Evolutionary conservation across 2,329 filamentous ascomycete species (phyloP).

Genomic region (Phialemoniopsis sp.): DNA sequence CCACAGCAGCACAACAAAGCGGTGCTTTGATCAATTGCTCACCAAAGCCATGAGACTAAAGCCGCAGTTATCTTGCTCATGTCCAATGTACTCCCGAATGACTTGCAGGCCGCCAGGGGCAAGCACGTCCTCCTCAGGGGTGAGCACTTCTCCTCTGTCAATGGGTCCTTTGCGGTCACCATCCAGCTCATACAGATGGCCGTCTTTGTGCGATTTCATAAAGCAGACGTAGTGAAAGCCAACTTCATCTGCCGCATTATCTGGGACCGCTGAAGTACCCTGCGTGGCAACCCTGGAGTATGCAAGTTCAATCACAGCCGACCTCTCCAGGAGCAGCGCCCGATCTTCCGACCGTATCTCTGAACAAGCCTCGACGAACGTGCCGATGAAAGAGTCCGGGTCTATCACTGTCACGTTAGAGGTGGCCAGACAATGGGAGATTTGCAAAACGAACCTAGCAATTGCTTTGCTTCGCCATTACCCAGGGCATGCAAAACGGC

Average conservation of each 20-base stretch:
- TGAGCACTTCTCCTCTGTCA: conserved; percentile 31
- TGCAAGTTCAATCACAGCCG: conserved; percentile 58
- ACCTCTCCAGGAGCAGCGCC: conserved; percentile 60
- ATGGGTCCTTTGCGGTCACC: conserved; percentile 64
- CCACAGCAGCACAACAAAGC: no score
- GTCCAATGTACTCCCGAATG: conserved; percentile 26
- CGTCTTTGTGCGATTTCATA: conserved; percentile 50
- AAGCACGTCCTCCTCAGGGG: conserved; percentile 41
- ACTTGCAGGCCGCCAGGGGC: conserved; percentile 56
- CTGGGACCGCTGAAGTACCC: conserved; percentile 60
- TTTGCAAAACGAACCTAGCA: not conserved
- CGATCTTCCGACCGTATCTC: conserved; percentile 49
- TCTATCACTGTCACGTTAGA: no score
- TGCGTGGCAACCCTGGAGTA: conserved; percentile 57
- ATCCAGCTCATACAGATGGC: conserved; percentile 63
- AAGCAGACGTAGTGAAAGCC: conserved; percentile 73
- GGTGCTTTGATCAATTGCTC: no score
- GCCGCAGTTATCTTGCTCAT: conserved; percentile 16
- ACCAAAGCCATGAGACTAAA: conserved; percentile 25
- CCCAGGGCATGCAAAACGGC: conserved; percentile 60
- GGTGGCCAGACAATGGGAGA: not conserved
- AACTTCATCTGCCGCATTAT: conserved; percentile 53
- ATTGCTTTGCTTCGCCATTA: no score
- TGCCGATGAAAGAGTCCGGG: conserved; percentile 20
- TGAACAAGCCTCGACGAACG: conserved; percentile 58